Conservation (phyloP, 2,329 filamentous ascomycete genomes). For the Microdochium trichocladiopsis region DNA sequence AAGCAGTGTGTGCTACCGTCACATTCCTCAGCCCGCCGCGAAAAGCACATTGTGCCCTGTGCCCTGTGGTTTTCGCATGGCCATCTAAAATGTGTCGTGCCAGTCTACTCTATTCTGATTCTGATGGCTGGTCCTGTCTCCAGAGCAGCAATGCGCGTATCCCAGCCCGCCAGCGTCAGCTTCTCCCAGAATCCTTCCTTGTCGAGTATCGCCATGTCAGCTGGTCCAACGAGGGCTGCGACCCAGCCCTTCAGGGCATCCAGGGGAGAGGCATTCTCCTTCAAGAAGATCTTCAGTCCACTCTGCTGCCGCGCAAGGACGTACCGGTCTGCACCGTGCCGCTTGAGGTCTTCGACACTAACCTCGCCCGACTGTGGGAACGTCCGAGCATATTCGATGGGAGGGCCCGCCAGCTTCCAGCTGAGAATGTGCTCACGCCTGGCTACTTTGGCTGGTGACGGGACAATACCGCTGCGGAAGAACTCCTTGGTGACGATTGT, state of each 20-base stretch:
- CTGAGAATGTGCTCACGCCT: conserved; percentile 59
- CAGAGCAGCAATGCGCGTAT: conserved; percentile 54
- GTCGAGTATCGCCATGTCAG: conserved; percentile 24
- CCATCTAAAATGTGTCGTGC: too few relatives aligned
- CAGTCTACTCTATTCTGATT: conserved; percentile 26
- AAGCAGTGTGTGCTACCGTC: too few relatives aligned
- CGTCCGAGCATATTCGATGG: conserved; percentile 20
- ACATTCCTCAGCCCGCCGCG: conserved; percentile 6
- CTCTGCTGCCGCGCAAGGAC: conserved; percentile 49
- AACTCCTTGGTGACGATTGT: conserved; percentile 65
- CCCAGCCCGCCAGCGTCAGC: conserved; percentile 52
- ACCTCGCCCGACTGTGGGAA: conserved; percentile 11
- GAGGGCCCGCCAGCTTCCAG: conserved; percentile 36
- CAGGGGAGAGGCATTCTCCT: conserved; percentile 40
- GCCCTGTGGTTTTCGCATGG: too few relatives aligned
- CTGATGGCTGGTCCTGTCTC: conserved; percentile 53
- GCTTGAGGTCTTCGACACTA: conserved; percentile 28
- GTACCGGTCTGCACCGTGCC: conserved; percentile 48
- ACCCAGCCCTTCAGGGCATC: conserved; percentile 27
- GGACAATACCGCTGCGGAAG: conserved; percentile 39
- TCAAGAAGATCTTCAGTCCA: conserved; percentile 52
- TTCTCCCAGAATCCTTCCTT: conserved; percentile 35
- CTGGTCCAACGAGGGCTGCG: conserved; percentile 23
- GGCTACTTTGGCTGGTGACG: conserved; percentile 61
- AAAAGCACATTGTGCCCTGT: too few relatives aligned